Conservation (phyloP, 176 grass and related monocot species). For the Oryza australiensis region DNA sequence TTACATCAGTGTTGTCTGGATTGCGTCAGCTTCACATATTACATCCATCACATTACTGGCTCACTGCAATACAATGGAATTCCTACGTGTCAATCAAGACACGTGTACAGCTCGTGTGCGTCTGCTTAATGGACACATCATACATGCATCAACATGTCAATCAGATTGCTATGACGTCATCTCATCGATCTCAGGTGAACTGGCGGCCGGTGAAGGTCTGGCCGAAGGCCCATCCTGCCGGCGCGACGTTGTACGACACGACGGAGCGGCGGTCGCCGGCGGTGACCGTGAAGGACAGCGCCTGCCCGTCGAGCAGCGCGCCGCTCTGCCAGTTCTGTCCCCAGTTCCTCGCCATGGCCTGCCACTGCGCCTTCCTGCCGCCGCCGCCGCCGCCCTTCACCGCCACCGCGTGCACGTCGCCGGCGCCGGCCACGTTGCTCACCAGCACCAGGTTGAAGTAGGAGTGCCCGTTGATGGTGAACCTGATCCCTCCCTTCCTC, state of each 20-base stretch:
- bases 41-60: too few species aligned
- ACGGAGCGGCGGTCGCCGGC: slow-evolving; percentile 44
- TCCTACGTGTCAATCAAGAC: too few species aligned
- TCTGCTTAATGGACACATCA: too few species aligned
- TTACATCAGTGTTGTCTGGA: too few species aligned
- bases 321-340: slow-evolving; percentile 89
- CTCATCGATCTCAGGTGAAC: slow-evolving; percentile 48
- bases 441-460: slow-evolving; percentile 82
- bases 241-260: slow-evolving; percentile 57
- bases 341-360: slow-evolving; percentile 69
- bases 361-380: slow-evolving; percentile 41
- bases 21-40: too few species aligned
- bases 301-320: slow-evolving; percentile 49
- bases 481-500: slow-evolving; percentile 63
- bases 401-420: slow-evolving; percentile 58
- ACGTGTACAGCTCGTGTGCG: too few species aligned
- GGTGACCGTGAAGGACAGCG: slow-evolving; percentile 67
- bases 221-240: slow-evolving; percentile 67
- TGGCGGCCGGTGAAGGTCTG: slow-evolving; percentile 73
- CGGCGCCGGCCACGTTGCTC: slow-evolving; percentile 69
- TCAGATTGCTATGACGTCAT: too few species aligned
- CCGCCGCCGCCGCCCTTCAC: slow-evolving; percentile 51
- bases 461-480: slow-evolving; percentile 68
- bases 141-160: too few species aligned
- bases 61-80: too few species aligned